A percentile compares a stretch with the other conserved stretches of the same genome.
These are phyloP conservation scores for Boletus subcaerulescens DNA, from an alignment of 768 basidiomycete species.

Conservation along the genomic window DNA sequence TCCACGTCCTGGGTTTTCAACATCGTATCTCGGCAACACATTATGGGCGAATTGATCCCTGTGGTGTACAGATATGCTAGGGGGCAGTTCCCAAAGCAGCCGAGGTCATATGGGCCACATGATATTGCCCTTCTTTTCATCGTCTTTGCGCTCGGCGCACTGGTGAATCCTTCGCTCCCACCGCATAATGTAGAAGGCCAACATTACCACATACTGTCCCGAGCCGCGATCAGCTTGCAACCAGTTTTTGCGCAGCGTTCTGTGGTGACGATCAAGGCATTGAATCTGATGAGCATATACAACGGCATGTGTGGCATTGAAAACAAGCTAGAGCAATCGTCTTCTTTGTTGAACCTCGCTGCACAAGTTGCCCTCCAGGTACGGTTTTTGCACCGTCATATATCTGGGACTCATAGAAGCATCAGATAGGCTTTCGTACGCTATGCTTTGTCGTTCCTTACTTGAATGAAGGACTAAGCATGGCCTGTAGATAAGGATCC, in stretches of 20 bases:
- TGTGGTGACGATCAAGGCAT: conserved; percentile 45
- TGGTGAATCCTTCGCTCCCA: too few species aligned
- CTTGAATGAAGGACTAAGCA: too few species aligned
- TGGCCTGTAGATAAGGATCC: too few species aligned
- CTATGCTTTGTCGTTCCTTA: background rate
- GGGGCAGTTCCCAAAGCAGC: too few species aligned
- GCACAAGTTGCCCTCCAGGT: conserved; percentile 35
- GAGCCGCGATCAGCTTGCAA: conserved; percentile 45
- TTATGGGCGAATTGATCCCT: too few species aligned
- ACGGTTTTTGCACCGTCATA: conserved; percentile 7
- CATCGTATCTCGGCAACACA: too few species aligned
- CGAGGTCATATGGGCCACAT: too few species aligned
- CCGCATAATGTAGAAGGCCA: too few species aligned
- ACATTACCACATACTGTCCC: conserved; percentile 48
- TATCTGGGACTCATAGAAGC: background rate
- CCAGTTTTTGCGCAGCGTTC: conserved; percentile 37
- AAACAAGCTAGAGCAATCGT: conserved; percentile 46
- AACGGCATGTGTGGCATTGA: conserved; percentile 54
- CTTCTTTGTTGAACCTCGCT: conserved; percentile 45
- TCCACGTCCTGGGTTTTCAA: too few species aligned
- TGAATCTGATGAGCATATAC: conserved; percentile 54
- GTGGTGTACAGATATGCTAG: too few species aligned
- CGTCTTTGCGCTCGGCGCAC: too few species aligned
- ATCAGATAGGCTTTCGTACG: conserved; percentile 16
- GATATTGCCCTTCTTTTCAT: too few species aligned